Base-by-base conservation (phyloP, 2,329 filamentous ascomycete genomes). In the Colletotrichum abscissum region DNA sequence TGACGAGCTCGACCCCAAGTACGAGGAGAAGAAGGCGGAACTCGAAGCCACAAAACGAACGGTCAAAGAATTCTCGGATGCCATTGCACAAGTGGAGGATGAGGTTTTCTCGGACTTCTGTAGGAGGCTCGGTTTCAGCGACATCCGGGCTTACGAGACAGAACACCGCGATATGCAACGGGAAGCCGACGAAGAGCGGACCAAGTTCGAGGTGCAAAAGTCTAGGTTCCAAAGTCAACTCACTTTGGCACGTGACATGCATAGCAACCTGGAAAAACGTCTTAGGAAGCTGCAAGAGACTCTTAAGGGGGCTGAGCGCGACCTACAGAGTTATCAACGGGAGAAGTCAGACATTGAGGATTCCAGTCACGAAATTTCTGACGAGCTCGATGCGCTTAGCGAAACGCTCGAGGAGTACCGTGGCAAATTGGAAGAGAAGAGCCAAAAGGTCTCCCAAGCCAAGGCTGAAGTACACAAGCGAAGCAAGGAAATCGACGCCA, bases 101-200 rank as follows among this genome's bases (percentile, higher is more conserved):
- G 90, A 95, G 77, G 89, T 99, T 35, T 99, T 98, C 82, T 88
- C 88, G 26, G 88, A 88, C 54, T 99, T 99, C 84, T 99, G 97
- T 84, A 90, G 91, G 77, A 91, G 94, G 68, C 90, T 98, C 24
- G 95, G 95, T 0, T 98, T 98, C 81, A 88, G 90, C 71, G 93
- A 97, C 78, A 97, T 99, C 76, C 94, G 96, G 72, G 94, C 95
- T 71, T 99, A 98, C 79, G 95, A 98, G 81, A 93, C 93, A 30
- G 95, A 97, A 77, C 97, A 98, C 83, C 96, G 97, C 62, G 95
- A 93, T 55, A 86, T 97, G 62, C 95, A 98, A 82, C 94, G 98
- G 81, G 95, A 98, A 81, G 94, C 94, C 57, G 92, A 92, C 0
- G 92, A 97, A 82, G 95, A 95, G 86, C 94, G 94, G 75, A 92